phyloP scores from a whole-genome alignment of 306 rosid species.

The Prunus campanulata region DNA sequence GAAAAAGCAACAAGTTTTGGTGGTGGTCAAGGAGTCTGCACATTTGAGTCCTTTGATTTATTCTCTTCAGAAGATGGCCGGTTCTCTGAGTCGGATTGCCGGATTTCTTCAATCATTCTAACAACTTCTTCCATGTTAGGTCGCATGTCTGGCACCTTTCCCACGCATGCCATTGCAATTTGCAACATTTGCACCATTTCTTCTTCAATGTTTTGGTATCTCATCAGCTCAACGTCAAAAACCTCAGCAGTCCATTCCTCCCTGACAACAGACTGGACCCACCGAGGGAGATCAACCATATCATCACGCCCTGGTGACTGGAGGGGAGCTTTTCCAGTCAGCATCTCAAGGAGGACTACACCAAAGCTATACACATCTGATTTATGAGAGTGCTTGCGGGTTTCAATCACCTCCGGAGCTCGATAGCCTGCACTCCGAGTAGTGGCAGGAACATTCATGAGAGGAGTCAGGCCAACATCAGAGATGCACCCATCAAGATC shows the following conservation, averaged over 20 bases:
- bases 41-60: slow-evolving; percentile 84
- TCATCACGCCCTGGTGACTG: slow-evolving; percentile 87
- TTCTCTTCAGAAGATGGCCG: slow-evolving; percentile 94
- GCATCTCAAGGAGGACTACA: slow-evolving; percentile 84
- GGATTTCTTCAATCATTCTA: slow-evolving; percentile 88
- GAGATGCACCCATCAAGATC: slow-evolving; percentile 75
- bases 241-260: slow-evolving; percentile 99
- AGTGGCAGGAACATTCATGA: slow-evolving; percentile 71
- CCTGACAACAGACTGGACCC: slow-evolving; percentile 97
- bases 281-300: slow-evolving; percentile 94
- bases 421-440: slow-evolving; percentile 90
- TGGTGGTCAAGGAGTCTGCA: slow-evolving; percentile 67
- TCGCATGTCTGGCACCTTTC: slow-evolving; percentile 80
- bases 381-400: slow-evolving; percentile 85
- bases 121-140: slow-evolving; percentile 86
- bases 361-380: slow-evolving; percentile 95
- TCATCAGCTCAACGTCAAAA: slow-evolving; percentile 88
- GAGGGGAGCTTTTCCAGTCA: slow-evolving; percentile 92
- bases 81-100: slow-evolving; percentile 98
- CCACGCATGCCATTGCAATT: slow-evolving; percentile 91
- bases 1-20: slow-evolving; percentile 21
- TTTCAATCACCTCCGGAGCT: slow-evolving; percentile 87
- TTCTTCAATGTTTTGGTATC: slow-evolving; percentile 87
- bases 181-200: slow-evolving; percentile 99
- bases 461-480: slow-evolving; percentile 82